Conservation (phyloP, 805 yeast genomes). For the Tetrapisispora iriomotensis region DNA sequence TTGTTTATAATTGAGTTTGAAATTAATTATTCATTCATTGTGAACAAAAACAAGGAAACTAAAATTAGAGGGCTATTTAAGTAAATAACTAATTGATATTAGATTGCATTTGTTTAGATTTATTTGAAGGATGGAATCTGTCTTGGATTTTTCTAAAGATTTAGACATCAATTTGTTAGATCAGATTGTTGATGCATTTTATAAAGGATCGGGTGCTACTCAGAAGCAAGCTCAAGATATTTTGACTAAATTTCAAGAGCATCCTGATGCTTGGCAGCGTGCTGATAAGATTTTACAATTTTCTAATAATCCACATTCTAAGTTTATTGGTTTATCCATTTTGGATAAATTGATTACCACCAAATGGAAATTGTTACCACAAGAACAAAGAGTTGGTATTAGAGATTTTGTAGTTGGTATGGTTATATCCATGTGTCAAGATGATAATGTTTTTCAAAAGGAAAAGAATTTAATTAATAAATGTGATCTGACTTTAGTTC, state of each 20-base stretch:
- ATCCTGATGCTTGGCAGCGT: constrained; percentile 91
- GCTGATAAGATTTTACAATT: constrained; percentile 81
- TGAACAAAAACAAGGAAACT: too few species aligned
- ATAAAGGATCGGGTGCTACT: constrained; percentile 58
- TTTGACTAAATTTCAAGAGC: constrained; percentile 77
- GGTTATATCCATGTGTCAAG: constrained; percentile 86
- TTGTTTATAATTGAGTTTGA: too few species aligned
- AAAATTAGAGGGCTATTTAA: too few species aligned
- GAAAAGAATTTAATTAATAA: constrained; percentile 83
- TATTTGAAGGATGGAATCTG: constrained; percentile 54
- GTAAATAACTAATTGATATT: too few species aligned
- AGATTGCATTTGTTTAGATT: too few species aligned
- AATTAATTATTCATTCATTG: too few species aligned
- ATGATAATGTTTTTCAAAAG: constrained; percentile 56
- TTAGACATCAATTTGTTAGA: constrained; percentile 74
- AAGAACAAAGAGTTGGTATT: constrained; percentile 82
- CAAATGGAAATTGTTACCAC: constrained; percentile 88
- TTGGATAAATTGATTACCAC: constrained; percentile 83
- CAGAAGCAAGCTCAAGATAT: constrained; percentile 64
- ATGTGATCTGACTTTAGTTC: constrained; percentile 88
- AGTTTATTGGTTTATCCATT: constrained; percentile 84
- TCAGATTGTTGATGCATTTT: constrained; percentile 75
- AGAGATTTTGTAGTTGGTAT: constrained; percentile 88
- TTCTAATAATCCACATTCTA: constrained; percentile 74
- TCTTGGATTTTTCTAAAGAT: constrained; percentile 79